Conservation (phyloP, 345 rosid genomes). For the Camelina neglecta region DNA sequence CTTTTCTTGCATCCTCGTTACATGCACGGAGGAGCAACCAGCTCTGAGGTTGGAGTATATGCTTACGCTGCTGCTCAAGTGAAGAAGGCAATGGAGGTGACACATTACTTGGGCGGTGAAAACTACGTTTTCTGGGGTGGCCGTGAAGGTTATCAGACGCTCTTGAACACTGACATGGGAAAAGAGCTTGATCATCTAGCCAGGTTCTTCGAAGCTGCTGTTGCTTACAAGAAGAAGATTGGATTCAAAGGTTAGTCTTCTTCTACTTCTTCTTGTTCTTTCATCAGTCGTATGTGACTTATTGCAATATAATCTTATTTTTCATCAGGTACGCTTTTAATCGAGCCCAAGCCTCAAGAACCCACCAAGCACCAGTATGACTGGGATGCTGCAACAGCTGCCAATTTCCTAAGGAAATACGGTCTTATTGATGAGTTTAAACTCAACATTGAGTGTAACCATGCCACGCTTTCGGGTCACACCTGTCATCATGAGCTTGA, state of each 20-base stretch:
- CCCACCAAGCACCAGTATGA: constrained; percentile 97
- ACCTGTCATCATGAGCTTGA: constrained; percentile 96
- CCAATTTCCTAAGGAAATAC: constrained; percentile 83
- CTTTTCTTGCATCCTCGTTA: constrained; percentile 92
- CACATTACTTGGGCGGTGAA: constrained; percentile 97
- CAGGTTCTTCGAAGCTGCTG: constrained; percentile 82
- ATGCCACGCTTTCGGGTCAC: constrained; percentile 96
- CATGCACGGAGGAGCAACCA: constrained; percentile 99
- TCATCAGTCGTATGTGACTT: background rate
- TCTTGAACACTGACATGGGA: constrained; percentile 95
- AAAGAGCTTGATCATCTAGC: constrained; percentile 93
- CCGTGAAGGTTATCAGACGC: constrained; percentile 95
- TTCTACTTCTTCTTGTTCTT: constrained; percentile 7
- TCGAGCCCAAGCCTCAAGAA: constrained; percentile 99
- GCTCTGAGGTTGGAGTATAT: constrained; percentile 86
- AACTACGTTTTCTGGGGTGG: constrained; percentile 99
- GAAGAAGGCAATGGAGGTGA: constrained; percentile 96
- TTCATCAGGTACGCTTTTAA: constrained; percentile 73
- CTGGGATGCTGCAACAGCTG: constrained; percentile 98
- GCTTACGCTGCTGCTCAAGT: constrained; percentile 99
- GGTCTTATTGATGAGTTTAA: constrained; percentile 78
- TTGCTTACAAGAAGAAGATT: constrained; percentile 90
- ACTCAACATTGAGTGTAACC: constrained; percentile 93
- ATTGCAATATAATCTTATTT: background rate
- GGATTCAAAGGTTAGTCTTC: constrained; percentile 78